Conservation (phyloP, 768 basidiomycete genomes). For the Tylopilus plumbeoviolaceoides region DNA sequence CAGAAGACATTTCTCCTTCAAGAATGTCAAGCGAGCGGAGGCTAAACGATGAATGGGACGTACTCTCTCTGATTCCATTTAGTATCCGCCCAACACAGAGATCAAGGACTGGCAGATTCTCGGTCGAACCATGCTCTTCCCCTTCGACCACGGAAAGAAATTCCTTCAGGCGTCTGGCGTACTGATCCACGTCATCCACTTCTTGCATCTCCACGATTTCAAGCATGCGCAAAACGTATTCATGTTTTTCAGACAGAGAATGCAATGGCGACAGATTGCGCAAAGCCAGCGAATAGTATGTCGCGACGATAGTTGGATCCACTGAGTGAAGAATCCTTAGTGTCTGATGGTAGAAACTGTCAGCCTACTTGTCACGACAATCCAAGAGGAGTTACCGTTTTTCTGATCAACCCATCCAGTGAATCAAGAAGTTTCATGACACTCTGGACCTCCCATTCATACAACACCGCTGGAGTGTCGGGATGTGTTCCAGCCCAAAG, state of each 20-base stretch:
- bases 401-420: constrained; percentile 53
- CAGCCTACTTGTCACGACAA: not conserved
- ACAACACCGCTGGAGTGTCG: constrained; percentile 49
- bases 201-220: constrained; percentile 49
- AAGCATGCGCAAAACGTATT: constrained; percentile 45
- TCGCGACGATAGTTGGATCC: constrained; percentile 54
- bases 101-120: constrained; percentile 46
- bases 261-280: constrained; percentile 34
- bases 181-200: constrained; percentile 51
- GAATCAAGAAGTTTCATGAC: constrained; percentile 67
- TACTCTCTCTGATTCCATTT: constrained; percentile 48
- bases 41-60: constrained; percentile 7
- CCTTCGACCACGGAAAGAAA: constrained; percentile 38
- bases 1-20: constrained; percentile 40
- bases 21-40: constrained; percentile 9
- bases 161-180: constrained; percentile 49
- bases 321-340: constrained; percentile 53
- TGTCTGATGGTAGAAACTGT: constrained; percentile 41
- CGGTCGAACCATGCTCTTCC: constrained; percentile 20
- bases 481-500: constrained; percentile 66
- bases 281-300: constrained; percentile 47
- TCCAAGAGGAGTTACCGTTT: constrained; percentile 42
- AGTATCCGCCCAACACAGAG: constrained; percentile 54
- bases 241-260: constrained; percentile 36
- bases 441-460: constrained; percentile 69